Percentiles rank a stretch among this genome's conserved stretches.
phyloP scores from a whole-genome alignment of 2,329 filamentous ascomycete species.

The Kalaharituber pfeilii region DNA sequence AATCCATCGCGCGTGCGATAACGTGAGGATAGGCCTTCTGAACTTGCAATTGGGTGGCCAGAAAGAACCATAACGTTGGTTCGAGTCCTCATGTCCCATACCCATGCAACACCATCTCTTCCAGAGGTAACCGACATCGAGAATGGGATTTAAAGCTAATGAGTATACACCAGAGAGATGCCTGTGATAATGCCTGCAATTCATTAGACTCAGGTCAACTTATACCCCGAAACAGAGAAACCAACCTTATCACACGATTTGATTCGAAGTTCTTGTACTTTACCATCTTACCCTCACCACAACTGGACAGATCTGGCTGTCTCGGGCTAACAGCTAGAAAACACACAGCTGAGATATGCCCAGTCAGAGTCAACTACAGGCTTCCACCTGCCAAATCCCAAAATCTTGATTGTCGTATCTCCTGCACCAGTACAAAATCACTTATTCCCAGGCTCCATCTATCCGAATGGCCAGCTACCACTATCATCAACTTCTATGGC shows the following conservation, averaged over 20 bases:
- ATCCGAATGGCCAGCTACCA: conserved; percentile 88
- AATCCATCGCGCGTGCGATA: conserved; percentile 81
- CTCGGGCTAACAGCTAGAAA: conserved; percentile 81
- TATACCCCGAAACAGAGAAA: background rate
- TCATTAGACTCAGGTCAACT: background rate
- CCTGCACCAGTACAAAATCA: conserved; percentile 96
- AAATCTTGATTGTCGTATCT: conserved; percentile 93
- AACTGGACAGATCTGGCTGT: conserved; percentile 94
- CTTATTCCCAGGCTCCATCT: conserved; percentile 94
- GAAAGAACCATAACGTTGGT: conserved; percentile 87
- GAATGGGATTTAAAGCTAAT: conserved; percentile 75
- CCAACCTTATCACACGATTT: conserved; percentile 72
- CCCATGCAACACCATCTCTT: conserved; percentile 64
- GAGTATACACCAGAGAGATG: conserved; percentile 94
- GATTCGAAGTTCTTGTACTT: conserved; percentile 99
- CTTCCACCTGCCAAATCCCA: conserved; percentile 86
- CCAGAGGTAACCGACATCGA: conserved; percentile 90
- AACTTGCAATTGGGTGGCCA: conserved; percentile 79
- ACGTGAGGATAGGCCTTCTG: conserved; percentile 95
- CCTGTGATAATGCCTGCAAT: conserved; percentile 73
- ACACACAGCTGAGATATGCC: conserved; percentile 83
- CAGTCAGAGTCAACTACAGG: conserved; percentile 72
- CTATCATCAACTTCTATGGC: conserved; percentile 95
- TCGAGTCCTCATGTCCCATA: conserved; percentile 92
- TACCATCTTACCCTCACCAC: conserved; percentile 98